Evolutionary conservation across 2,329 filamentous ascomycete genomes (phyloP), one percentile per base, ranked within the genome.

Genomic region (Colletotrichum lini): DNA sequence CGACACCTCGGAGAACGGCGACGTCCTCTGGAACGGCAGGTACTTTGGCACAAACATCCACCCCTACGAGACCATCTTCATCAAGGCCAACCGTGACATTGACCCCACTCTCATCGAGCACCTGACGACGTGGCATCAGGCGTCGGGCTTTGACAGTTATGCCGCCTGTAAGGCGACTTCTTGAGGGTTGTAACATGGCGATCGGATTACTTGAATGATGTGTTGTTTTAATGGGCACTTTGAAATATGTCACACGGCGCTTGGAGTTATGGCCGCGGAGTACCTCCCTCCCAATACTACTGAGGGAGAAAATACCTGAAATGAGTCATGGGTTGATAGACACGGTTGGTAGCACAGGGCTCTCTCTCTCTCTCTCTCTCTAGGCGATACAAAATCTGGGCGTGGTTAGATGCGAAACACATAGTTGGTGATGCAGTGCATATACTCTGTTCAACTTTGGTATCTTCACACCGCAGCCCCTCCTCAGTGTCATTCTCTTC

Each of bases 31-130:
- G 59, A 66, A 78, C 42, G 70, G 74, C 12, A 73, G 70, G 44
- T 81, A 82, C 73, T 80, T 78, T 65, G 80, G 79, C 44, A 76
- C 74, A 64, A 80, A 76, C 61, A 64, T 81, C 9, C 80, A 83
- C 54, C 80, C 81, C 1, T 83, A 82, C 73, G 81, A 83, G 77
- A 80, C 79, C 2, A 64, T 83, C 21, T 83, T 83, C 65, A 74
- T 78, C 66, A 81, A 82, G 74, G 77, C 79, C 5, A 80, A 80
- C 57, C 74, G 77, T 42, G 74, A 77, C 10, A 77, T 80, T 44
- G 79, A 81, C 54, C 74, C 75, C 0, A 42, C 53, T 1, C 61
- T 77, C 40, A 72, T 82, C 35, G 64, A 73, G 2, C 73, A 74
- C n/a, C 62, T 82, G 53, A 80, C 79, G 2, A 72, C 76, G 53